Percentiles rank a stretch among this genome's conserved stretches.
Conservation (phyloP, 202 grass and related monocot genomes). For the Cymbopogon flexuosus region DNA sequence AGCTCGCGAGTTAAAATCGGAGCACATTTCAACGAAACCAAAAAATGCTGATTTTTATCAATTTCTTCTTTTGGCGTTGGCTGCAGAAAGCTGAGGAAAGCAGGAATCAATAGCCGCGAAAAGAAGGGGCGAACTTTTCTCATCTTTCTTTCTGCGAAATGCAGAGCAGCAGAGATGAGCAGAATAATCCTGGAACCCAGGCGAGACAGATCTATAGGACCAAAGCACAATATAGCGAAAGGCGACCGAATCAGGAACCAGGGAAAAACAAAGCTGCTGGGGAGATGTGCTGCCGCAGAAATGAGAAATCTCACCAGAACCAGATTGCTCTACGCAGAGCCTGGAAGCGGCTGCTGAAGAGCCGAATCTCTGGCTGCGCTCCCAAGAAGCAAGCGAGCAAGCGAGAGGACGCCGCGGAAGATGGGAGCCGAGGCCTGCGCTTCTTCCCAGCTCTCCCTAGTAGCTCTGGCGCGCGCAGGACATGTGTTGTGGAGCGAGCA, state of each 20-base stretch:
- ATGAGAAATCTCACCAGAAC: slow-evolving; percentile 40
- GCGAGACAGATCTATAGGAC: slow-evolving; percentile 23
- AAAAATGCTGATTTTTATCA: neutral
- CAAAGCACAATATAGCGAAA: neutral
- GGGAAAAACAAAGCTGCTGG: neutral
- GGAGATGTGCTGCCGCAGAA: slow-evolving; percentile 11
- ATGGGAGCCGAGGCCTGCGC: neutral
- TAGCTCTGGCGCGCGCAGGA: neutral
- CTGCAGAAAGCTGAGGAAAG: slow-evolving; percentile 23
- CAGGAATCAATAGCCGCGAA: slow-evolving; percentile 8
- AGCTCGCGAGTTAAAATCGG: neutral
- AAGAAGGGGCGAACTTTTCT: slow-evolving; percentile 12
- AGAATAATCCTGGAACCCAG: neutral
- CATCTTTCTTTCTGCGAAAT: slow-evolving; percentile 27
- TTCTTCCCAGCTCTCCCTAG: neutral
- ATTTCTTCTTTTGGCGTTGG: neutral
- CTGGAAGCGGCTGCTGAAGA: neutral
- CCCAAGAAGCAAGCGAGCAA: slow-evolving; percentile 15
- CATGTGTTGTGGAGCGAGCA: neutral
- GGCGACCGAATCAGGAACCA: neutral
- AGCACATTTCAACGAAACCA: neutral
- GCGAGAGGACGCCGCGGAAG: slow-evolving; percentile 5
- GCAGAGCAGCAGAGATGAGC: neutral
- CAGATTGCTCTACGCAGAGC: slow-evolving; percentile 13
- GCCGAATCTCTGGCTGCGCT: neutral